phyloP scores from a whole-genome alignment of 2,329 filamentous ascomycete species.

The Fusarium dlaminii region DNA sequence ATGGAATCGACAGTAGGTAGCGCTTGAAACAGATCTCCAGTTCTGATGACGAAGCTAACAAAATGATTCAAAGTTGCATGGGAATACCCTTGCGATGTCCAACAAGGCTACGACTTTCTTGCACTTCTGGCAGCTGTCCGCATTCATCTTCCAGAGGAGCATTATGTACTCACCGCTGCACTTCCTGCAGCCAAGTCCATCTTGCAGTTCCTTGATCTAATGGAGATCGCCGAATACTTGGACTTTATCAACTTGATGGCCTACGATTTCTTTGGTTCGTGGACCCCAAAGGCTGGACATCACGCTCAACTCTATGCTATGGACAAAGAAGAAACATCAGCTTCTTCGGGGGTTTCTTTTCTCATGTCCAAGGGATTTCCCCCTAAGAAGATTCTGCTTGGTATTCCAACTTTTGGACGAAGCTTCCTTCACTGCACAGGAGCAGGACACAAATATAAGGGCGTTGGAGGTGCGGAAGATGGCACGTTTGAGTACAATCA shows the following conservation, averaged over 20 bases:
- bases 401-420: constrained; percentile 79
- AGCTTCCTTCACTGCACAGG: constrained; percentile 75
- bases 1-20: constrained; percentile 73
- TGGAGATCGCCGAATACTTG: constrained; percentile 69
- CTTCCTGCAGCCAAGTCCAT: constrained; percentile 74
- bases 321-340: constrained; percentile 69
- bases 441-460: constrained; percentile 69
- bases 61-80: constrained; percentile 71
- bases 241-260: constrained; percentile 83
- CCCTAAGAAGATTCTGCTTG: constrained; percentile 76
- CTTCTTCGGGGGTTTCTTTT: constrained; percentile 73
- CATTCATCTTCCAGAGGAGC: constrained; percentile 71
- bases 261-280: constrained; percentile 81
- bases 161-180: constrained; percentile 76
- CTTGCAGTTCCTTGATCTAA: constrained; percentile 75
- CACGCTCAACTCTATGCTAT: constrained; percentile 78
- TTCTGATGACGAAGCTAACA: constrained; percentile 13
- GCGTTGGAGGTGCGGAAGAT: constrained; percentile 65
- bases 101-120: constrained; percentile 76
- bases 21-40: background rate
- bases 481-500: constrained; percentile 79
- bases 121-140: constrained; percentile 73
- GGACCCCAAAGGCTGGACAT: constrained; percentile 74
- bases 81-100: constrained; percentile 75
- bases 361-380: constrained; percentile 73